Conservation (phyloP, 768 basidiomycete species). For the Russula sp. region DNA sequence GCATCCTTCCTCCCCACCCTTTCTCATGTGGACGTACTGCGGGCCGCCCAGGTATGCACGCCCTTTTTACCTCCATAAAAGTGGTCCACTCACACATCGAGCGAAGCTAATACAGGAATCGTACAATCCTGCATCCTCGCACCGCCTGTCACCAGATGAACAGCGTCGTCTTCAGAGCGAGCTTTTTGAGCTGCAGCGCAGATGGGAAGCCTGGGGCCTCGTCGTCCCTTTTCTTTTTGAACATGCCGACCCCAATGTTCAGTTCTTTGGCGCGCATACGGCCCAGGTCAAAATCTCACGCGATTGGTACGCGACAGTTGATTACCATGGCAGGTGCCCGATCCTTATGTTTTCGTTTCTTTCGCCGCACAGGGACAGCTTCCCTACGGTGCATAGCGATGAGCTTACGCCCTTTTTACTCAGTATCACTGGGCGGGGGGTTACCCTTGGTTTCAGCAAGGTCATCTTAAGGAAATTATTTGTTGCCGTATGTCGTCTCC, state of each 20-base stretch:
- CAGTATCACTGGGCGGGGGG: constrained; percentile 59
- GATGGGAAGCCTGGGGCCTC: constrained; percentile 77
- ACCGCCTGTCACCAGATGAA: constrained; percentile 45
- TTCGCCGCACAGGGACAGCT: constrained; percentile 50
- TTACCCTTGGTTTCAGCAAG: constrained; percentile 49
- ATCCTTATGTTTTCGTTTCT: not conserved
- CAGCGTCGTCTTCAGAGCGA: constrained; percentile 62
- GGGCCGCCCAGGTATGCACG: constrained; percentile 48
- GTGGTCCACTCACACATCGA: not conserved
- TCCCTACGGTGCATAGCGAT: constrained; percentile 54
- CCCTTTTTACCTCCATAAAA: constrained; percentile 11
- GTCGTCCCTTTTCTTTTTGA: constrained; percentile 63
- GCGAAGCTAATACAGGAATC: constrained; percentile 63
- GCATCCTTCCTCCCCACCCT: constrained; percentile 45
- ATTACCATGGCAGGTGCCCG: not conserved
- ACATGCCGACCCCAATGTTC: constrained; percentile 70
- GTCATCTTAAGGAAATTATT: constrained; percentile 82
- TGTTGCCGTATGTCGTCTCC: constrained; percentile 56
- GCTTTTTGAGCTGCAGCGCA: constrained; percentile 68
- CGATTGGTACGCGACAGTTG: constrained; percentile 60
- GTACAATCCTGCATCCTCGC: constrained; percentile 42
- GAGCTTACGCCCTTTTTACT: constrained; percentile 61
- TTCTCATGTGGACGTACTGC: constrained; percentile 44
- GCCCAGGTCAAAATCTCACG: constrained; percentile 89
- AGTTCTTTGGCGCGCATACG: constrained; percentile 94